Percentiles rank a stretch among this genome's conserved stretches.
Conservation (phyloP, 2,329 filamentous ascomycete genomes). For the Nigrograna mackinnonii region DNA sequence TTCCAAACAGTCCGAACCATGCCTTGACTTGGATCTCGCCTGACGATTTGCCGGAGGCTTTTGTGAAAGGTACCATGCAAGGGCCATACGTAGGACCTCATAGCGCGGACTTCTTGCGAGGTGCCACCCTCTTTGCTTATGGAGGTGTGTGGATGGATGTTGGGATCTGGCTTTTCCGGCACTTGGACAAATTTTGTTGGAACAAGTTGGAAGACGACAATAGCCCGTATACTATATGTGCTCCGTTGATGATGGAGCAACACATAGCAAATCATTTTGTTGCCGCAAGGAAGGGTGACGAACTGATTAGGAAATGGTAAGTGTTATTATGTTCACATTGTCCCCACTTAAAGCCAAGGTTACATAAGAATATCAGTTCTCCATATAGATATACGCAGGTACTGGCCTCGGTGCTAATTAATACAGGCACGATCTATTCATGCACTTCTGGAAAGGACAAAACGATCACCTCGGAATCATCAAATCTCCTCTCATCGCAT, state of each 20-base stretch:
- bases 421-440: slow-evolving; percentile 29
- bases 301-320: slow-evolving; percentile 51
- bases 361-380: too few relatives aligned
- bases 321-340: not conserved
- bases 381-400: too few relatives aligned
- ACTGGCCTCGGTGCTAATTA: slow-evolving; percentile 5
- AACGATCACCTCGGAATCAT: slow-evolving; percentile 19
- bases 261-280: slow-evolving; percentile 49
- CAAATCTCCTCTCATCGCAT: slow-evolving; percentile 23
- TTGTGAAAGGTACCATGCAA: slow-evolving; percentile 49
- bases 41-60: slow-evolving; percentile 39
- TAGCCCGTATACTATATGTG: slow-evolving; percentile 34
- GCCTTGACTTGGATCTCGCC: slow-evolving; percentile 41
- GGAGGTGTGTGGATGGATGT: slow-evolving; percentile 49
- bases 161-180: slow-evolving; percentile 42
- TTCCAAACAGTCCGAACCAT: slow-evolving; percentile 42
- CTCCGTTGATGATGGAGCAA: slow-evolving; percentile 27
- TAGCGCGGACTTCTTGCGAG: slow-evolving; percentile 52
- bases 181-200: slow-evolving; percentile 46
- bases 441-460: slow-evolving; percentile 26
- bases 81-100: slow-evolving; percentile 50
- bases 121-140: slow-evolving; percentile 43
- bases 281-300: slow-evolving; percentile 45
- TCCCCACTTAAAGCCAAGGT: too few relatives aligned
- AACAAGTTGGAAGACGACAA: slow-evolving; percentile 41